Evolutionary conservation across 208 protist genomes (phyloP).

Genomic region (Acanthamoeba healyi): DNA sequence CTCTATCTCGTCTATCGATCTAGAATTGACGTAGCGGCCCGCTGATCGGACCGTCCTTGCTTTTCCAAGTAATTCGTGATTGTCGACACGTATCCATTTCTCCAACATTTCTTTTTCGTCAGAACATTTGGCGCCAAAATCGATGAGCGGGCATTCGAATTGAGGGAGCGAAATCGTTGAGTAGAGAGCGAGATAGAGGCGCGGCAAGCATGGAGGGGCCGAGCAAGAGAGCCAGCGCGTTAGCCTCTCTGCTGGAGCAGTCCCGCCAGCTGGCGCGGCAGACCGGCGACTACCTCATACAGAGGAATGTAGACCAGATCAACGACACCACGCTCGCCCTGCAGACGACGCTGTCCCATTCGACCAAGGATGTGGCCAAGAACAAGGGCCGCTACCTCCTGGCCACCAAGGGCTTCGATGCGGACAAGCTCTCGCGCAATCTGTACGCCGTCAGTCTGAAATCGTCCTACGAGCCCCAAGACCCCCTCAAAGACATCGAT

Average conservation of each 20-base stretch:
- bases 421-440: conserved; percentile 45
- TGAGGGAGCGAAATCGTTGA: not conserved
- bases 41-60: no score
- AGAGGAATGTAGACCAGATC: conserved; percentile 62
- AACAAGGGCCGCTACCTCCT: conserved; percentile 49
- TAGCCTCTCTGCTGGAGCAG: conserved; percentile 42
- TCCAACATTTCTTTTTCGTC: no score
- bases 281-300: conserved; percentile 43
- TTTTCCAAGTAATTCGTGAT: not conserved
- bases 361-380: conserved; percentile 19
- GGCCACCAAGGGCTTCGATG: conserved; percentile 44
- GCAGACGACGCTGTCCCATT: not conserved
- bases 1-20: no score
- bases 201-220: not conserved
- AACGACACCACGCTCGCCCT: conserved; percentile 7
- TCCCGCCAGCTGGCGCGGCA: conserved; percentile 26
- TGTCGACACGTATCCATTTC: no score
- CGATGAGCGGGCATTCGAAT: not conserved
- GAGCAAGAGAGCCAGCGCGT: not conserved
- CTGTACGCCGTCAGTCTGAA: conserved; percentile 53
- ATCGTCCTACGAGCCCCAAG: conserved; percentile 8
- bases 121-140: not conserved
- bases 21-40: no score
- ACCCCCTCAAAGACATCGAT: not conserved
- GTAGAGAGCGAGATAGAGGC: no score